Percentiles rank a stretch among this genome's conserved stretches.
Conservation (phyloP, 768 basidiomycete species). For the Amanita fuliginea region DNA sequence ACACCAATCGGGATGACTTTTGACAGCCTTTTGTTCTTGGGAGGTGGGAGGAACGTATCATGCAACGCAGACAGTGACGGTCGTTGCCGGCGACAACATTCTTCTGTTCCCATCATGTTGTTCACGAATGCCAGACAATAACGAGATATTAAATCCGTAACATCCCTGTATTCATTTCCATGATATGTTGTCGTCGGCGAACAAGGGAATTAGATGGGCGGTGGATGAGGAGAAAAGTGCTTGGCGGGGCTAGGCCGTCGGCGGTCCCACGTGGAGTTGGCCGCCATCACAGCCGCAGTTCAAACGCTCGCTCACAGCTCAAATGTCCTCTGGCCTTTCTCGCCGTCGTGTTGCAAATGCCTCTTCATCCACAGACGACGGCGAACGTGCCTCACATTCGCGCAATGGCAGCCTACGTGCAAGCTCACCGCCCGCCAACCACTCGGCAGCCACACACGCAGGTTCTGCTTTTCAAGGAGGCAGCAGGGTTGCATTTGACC, state of each 20-base stretch:
- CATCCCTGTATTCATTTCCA: too few relatives aligned
- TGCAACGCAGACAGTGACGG: too few relatives aligned
- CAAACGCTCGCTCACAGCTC: background rate
- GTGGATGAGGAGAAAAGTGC: too few relatives aligned
- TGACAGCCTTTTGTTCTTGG: too few relatives aligned
- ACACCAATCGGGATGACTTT: too few relatives aligned
- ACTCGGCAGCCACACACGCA: slow-evolving; percentile 31
- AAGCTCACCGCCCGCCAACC: background rate
- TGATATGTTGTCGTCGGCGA: too few relatives aligned
- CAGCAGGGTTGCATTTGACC: slow-evolving; percentile 87
- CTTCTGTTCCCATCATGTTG: too few relatives aligned
- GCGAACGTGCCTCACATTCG: background rate
- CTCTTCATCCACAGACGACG: background rate
- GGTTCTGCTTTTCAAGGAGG: slow-evolving; percentile 82
- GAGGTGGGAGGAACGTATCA: too few relatives aligned
- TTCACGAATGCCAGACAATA: too few relatives aligned
- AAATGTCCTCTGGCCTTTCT: slow-evolving; percentile 5
- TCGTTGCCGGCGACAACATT: too few relatives aligned
- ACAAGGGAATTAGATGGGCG: too few relatives aligned
- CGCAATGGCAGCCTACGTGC: background rate
- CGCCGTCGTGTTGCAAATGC: slow-evolving; percentile 1
- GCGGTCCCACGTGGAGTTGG: background rate
- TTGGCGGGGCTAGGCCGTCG: background rate
- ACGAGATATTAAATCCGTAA: too few relatives aligned
- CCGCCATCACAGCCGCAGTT: slow-evolving; percentile 1